Conservation (phyloP, 2,329 filamentous ascomycete species). For the Zymoseptoria tritici region DNA sequence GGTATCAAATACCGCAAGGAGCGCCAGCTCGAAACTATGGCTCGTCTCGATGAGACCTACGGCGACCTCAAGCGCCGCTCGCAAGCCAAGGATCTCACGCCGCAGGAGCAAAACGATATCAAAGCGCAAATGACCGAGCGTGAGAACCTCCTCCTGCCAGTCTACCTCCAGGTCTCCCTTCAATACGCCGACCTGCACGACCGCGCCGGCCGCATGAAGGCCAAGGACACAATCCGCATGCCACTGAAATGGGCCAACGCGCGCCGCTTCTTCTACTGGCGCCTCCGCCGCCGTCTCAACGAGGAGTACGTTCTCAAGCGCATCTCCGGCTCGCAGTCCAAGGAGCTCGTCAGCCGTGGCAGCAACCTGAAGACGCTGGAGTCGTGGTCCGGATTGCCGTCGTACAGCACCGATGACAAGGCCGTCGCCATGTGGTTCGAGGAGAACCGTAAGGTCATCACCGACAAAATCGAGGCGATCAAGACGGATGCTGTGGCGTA, state of each 20-base stretch:
- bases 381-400: slow-evolving; percentile 71
- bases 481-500: slow-evolving; percentile 66
- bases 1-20: slow-evolving; percentile 98
- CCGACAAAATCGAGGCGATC: slow-evolving; percentile 75
- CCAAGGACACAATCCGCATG: slow-evolving; percentile 87
- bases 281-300: slow-evolving; percentile 88
- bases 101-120: slow-evolving; percentile 69
- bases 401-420: slow-evolving; percentile 72
- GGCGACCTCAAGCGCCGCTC: slow-evolving; percentile 75
- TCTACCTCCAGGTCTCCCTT: slow-evolving; percentile 90
- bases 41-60: slow-evolving; percentile 79
- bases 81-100: slow-evolving; percentile 56
- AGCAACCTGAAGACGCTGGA: slow-evolving; percentile 65
- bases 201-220: slow-evolving; percentile 93
- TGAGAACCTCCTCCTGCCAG: slow-evolving; percentile 81
- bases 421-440: slow-evolving; percentile 93
- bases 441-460: slow-evolving; percentile 76
- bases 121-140: slow-evolving; percentile 78
- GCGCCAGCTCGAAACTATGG: slow-evolving; percentile 96
- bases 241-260: slow-evolving; percentile 79
- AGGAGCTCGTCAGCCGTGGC: slow-evolving; percentile 34
- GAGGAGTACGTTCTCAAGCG: slow-evolving; percentile 96
- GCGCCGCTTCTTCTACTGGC: slow-evolving; percentile 99
- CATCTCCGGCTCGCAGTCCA: slow-evolving; percentile 51
- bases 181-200: slow-evolving; percentile 98